These are phyloP conservation scores for Micractinium conductrix DNA, from an alignment of 139 green algal genomes.

Conservation along the genomic window DNA sequence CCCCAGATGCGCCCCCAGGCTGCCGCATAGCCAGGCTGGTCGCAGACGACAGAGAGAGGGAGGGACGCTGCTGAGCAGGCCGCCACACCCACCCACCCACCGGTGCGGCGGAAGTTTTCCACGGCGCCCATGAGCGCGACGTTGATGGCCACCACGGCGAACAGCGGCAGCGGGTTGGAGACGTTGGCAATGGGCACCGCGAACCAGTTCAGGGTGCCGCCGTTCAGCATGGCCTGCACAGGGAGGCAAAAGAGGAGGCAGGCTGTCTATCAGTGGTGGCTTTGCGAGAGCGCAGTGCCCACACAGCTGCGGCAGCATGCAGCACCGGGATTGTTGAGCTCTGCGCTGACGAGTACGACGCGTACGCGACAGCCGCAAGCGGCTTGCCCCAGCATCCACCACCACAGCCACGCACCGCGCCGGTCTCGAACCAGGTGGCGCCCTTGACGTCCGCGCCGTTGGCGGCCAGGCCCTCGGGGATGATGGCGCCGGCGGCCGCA, in stretches of 20 bases:
- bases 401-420: too few species aligned
- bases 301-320: too few species aligned
- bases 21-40: too few species aligned
- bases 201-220: slow-evolving; percentile 95
- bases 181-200: slow-evolving; percentile 90
- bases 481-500: slow-evolving; percentile 94
- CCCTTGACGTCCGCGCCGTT: slow-evolving; percentile 90
- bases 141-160: slow-evolving; percentile 81
- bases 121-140: slow-evolving; percentile 87
- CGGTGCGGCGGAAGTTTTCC: slow-evolving; percentile 83
- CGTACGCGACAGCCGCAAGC: too few species aligned
- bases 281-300: too few species aligned
- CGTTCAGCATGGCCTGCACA: slow-evolving; percentile 95
- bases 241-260: too few species aligned
- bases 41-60: not conserved
- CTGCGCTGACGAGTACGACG: too few species aligned
- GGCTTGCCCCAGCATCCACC: too few species aligned
- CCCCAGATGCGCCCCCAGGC: too few species aligned
- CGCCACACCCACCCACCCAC: not conserved
- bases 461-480: slow-evolving; percentile 94
- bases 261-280: too few species aligned
- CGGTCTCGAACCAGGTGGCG: slow-evolving; percentile 94
- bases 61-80: not conserved
- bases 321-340: too few species aligned
- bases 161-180: slow-evolving; percentile 90